Percentiles rank a stretch among this genome's conserved stretches.
These are phyloP conservation scores for Stropharia rugosoannulata DNA, from an alignment of 768 basidiomycete species.

Conservation along the genomic window DNA sequence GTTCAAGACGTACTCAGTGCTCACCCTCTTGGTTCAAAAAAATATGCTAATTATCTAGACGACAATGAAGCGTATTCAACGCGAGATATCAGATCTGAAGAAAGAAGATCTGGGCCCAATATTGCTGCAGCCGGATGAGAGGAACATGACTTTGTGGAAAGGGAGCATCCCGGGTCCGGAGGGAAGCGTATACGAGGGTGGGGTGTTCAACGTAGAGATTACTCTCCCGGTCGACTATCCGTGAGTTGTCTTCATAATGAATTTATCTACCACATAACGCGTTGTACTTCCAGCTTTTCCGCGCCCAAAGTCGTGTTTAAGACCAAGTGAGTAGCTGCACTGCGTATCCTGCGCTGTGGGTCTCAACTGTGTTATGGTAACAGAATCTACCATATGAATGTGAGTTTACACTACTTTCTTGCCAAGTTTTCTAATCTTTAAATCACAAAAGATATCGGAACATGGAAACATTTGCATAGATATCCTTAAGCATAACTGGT, in stretches of 20 bases:
- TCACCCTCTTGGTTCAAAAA: no score
- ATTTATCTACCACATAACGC: not conserved
- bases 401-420: constrained; percentile 23
- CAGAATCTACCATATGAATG: constrained; percentile 90
- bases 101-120: constrained; percentile 83
- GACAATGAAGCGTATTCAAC: constrained; percentile 81
- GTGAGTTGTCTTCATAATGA: constrained; percentile 40
- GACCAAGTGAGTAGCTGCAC: constrained; percentile 50
- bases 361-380: not conserved
- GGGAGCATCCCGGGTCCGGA: constrained; percentile 81
- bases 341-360: not conserved
- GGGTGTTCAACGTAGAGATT: constrained; percentile 69
- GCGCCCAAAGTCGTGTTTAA: constrained; percentile 76
- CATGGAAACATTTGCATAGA: constrained; percentile 82
- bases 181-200: constrained; percentile 82
- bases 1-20: no score
- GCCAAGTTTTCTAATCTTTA: not conserved
- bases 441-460: constrained; percentile 55
- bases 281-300: constrained; percentile 54
- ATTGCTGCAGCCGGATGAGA: constrained; percentile 61
- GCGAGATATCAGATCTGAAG: constrained; percentile 77
- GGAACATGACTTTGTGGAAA: constrained; percentile 71
- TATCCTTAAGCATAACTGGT: constrained; percentile 93
- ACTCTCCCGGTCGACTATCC: constrained; percentile 74
- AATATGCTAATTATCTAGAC: constrained; percentile 25